Evolutionary conservation across 2,329 filamentous ascomycete species (phyloP).

Genomic region (Helminthosporium solani): DNA sequence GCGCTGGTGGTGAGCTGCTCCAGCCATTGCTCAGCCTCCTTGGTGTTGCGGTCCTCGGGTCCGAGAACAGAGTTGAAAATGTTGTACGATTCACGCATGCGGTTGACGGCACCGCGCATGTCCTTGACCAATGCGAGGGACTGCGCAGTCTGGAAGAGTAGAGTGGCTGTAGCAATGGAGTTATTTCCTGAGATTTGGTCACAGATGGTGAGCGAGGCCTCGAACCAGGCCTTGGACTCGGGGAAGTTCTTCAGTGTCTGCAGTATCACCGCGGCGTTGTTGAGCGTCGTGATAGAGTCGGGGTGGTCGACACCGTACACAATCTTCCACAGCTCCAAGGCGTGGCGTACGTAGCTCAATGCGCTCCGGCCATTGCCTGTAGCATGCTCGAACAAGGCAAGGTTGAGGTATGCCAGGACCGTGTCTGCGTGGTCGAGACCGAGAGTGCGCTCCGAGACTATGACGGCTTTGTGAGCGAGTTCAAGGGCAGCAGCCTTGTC

Average conservation of each 20-base stretch:
- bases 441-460: constrained; percentile 90
- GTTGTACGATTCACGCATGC: constrained; percentile 95
- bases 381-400: constrained; percentile 91
- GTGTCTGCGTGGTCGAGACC: constrained; percentile 94
- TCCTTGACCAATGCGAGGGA: constrained; percentile 94
- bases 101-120: constrained; percentile 83
- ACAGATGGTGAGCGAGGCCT: constrained; percentile 84
- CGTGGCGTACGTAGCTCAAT: constrained; percentile 87
- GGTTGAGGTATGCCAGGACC: constrained; percentile 90
- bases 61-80: constrained; percentile 90
- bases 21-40: constrained; percentile 95
- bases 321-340: constrained; percentile 92
- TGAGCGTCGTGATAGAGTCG: constrained; percentile 97
- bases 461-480: constrained; percentile 91
- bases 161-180: constrained; percentile 89
- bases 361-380: constrained; percentile 85
- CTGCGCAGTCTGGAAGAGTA: constrained; percentile 96
- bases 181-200: constrained; percentile 86
- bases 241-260: constrained; percentile 93
- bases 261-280: constrained; percentile 98
- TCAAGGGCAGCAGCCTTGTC: constrained; percentile 96
- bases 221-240: constrained; percentile 95
- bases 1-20: constrained; percentile 95
- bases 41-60: constrained; percentile 91
- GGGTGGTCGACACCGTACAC: constrained; percentile 93